phyloP scores from a whole-genome alignment of 176 grass and related monocot genomes.

The Musa schizocarpa region DNA sequence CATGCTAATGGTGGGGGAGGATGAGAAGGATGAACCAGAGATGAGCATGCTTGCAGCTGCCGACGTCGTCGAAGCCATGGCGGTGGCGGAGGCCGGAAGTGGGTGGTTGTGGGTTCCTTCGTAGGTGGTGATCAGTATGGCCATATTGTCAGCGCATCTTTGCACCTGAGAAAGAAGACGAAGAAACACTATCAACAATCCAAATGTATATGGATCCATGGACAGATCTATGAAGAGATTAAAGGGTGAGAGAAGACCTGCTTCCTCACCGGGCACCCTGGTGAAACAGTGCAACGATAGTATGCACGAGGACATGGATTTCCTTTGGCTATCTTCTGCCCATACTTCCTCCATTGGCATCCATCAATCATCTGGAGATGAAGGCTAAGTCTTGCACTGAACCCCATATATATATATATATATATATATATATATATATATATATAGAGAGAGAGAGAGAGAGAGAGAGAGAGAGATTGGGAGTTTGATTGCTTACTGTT shows the following conservation, averaged over 20 bases:
- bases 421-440: neutral
- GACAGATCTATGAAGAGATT: neutral
- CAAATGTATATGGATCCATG: neutral
- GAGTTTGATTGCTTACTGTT: constrained; percentile 24
- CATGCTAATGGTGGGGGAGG: neutral
- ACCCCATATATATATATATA: neutral
- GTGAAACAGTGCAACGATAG: constrained; percentile 60
- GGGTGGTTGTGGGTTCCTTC: constrained; percentile 87
- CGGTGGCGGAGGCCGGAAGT: constrained; percentile 44
- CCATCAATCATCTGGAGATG: constrained; percentile 50
- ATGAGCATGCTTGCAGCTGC: constrained; percentile 80
- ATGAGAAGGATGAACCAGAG: constrained; percentile 37
- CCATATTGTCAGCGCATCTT: constrained; percentile 60
- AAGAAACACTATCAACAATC: neutral
- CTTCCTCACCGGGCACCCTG: constrained; percentile 66
- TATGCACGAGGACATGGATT: constrained; percentile 77
- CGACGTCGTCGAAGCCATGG: constrained; percentile 69
- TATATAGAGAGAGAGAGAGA: neutral
- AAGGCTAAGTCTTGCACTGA: neutral
- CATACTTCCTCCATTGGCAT: constrained; percentile 79
- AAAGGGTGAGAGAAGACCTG: constrained; percentile 21
- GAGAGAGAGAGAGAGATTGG: neutral
- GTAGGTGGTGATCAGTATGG: constrained; percentile 91
- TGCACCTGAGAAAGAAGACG: constrained; percentile 36
- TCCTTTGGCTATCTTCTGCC: constrained; percentile 67